Conservation (phyloP, 495 filamentous ascomycete species). For the Darksidea phi region DNA sequence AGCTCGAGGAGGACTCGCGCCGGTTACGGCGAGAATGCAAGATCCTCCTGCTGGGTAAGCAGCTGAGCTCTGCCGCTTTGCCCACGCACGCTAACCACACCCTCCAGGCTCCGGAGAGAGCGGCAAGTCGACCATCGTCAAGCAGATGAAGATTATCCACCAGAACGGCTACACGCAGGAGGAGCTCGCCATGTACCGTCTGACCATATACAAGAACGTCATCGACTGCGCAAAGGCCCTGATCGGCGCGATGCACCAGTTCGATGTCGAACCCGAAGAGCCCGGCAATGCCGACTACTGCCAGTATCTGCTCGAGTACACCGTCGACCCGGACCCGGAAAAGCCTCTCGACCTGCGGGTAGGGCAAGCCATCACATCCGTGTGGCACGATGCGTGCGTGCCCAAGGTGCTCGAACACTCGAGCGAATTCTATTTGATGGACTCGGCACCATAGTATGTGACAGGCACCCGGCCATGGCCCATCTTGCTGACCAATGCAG, state of each 20-base stretch:
- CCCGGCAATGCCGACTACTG: slow-evolving; percentile 70
- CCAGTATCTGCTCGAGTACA: slow-evolving; percentile 80
- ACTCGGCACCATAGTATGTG: slow-evolving; percentile 96
- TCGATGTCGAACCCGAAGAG: slow-evolving; percentile 71
- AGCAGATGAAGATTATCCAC: slow-evolving; percentile 99
- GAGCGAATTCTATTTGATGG: slow-evolving; percentile 98
- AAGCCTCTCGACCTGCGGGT: slow-evolving; percentile 74
- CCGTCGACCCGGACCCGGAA: slow-evolving; percentile 84
- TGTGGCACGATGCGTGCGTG: slow-evolving; percentile 90
- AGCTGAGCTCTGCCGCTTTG: slow-evolving; percentile 3
- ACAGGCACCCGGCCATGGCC: no score
- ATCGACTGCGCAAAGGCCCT: slow-evolving; percentile 93
- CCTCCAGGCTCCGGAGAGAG: slow-evolving; percentile 91
- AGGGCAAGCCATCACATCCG: slow-evolving; percentile 73
- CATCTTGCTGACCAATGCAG: slow-evolving; percentile 50
- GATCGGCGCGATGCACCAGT: slow-evolving; percentile 83
- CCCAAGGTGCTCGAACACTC: slow-evolving; percentile 85
- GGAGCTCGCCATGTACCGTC: slow-evolving; percentile 85
- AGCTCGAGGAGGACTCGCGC: slow-evolving; percentile 87
- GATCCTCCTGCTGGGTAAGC: slow-evolving; percentile 86
- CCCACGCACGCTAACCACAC: slow-evolving; percentile 27
- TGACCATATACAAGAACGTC: slow-evolving; percentile 97
- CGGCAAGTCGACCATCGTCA: slow-evolving; percentile 98
- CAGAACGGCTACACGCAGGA: slow-evolving; percentile 93
- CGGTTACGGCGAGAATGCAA: slow-evolving; percentile 95